Base-by-base conservation (phyloP, 2,329 filamentous ascomycete species). In the Verticillium albo-atrum region DNA sequence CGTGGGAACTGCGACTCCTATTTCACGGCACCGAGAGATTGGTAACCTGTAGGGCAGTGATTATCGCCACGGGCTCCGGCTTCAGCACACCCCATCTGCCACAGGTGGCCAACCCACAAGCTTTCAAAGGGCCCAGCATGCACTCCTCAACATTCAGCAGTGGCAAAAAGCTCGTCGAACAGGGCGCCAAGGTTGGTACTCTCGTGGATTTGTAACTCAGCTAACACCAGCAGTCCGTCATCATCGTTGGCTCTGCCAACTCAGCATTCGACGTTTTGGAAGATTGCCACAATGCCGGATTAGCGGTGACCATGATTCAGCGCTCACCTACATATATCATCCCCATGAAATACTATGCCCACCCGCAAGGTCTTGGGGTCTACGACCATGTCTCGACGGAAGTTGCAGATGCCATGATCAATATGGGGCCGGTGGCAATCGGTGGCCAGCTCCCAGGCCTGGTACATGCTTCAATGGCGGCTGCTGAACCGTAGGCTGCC, bases 191-290 rank as follows among this genome's bases (percentile, higher is more conserved):
- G 42, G 42, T 47, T 10, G 14, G 20, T 3, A 23, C 23, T 3
- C 63, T 17, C 17, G 9, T 66, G 67, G 17, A 50, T 59, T 47
- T 4, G 2, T 4, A 17, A 17, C 23, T 17, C 15, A 27, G 26
- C 23, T 4, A 27, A 27, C 15, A 34, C 10, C 6, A 7, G 2
- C 27, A 64, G 69, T 68, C 71, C 1, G 72, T 71, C 12, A 52
- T 70, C 12, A 63, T 77, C 7, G 66, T 75, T 32, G 76, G 75
- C 20, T 74, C 75, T 1, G 74, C 73, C n/a, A 78, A 77, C 60
- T 75, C 73, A 2, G 76, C 72, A 6, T 78, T 79, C 55, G 75
- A 78, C 63, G 64, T 77, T 1, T 62, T 74, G 30, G 66, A 69
- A 17, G 72, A 76, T 59, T 75, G 71, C 58, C 60, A 70, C 54